Evolutionary conservation across 1,139 yeast species (phyloP).

Genomic region (Zygosaccharomyces pseudobailii): DNA sequence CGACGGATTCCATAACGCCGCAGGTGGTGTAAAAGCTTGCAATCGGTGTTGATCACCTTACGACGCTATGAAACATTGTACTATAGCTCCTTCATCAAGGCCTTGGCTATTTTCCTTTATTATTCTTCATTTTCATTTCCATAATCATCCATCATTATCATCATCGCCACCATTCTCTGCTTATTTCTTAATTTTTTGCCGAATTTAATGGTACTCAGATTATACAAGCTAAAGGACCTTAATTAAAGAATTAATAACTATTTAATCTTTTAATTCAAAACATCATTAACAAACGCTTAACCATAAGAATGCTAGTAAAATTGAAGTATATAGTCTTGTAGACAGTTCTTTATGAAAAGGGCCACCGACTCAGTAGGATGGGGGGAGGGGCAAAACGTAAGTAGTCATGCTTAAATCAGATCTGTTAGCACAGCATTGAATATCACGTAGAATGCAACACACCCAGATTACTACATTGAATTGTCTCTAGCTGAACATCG

Average conservation of each 20-base stretch:
- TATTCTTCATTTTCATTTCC: neutral
- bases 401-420: no score
- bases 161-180: neutral
- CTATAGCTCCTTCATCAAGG: neutral
- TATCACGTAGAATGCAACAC: conserved; percentile 6
- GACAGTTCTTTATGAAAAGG: no score
- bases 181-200: no score
- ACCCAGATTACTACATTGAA: conserved; percentile 9
- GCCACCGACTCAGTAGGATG: neutral
- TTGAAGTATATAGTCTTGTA: no score
- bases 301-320: no score
- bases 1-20: neutral
- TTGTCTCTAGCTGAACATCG: conserved; percentile 9
- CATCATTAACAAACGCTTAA: no score
- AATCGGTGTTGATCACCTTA: neutral
- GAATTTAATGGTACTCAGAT: no score
- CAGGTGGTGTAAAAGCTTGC: conserved; percentile 1
- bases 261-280: no score
- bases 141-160: neutral
- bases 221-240: no score
- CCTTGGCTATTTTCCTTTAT: neutral
- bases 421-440: no score
- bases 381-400: no score
- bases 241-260: no score
- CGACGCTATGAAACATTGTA: neutral